phyloP scores from a whole-genome alignment of 2,329 filamentous ascomycete genomes.

The Calonectria crousiana region DNA sequence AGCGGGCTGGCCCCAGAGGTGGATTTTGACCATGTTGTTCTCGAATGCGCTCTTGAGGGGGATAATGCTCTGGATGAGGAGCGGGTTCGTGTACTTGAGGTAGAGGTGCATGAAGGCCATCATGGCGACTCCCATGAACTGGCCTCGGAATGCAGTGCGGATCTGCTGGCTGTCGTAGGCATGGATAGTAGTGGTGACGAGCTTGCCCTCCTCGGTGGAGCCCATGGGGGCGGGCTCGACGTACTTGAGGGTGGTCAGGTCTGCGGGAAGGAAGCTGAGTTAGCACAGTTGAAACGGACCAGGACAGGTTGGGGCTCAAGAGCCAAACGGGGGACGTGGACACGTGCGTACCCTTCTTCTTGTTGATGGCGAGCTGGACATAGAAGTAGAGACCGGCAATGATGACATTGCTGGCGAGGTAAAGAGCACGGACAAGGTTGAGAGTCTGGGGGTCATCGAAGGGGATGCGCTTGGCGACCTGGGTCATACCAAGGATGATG shows the following conservation, averaged over 20 bases:
- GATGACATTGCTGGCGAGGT: constrained; percentile 77
- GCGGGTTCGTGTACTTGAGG: constrained; percentile 99
- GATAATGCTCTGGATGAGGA: constrained; percentile 98
- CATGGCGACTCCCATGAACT: constrained; percentile 97
- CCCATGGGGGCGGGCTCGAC: constrained; percentile 96
- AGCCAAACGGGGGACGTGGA: neutral
- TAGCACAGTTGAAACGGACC: constrained; percentile 21
- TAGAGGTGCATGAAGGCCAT: constrained; percentile 99
- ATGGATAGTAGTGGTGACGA: constrained; percentile 95
- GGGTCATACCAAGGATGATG: constrained; percentile 98
- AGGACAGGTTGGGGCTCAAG: neutral
- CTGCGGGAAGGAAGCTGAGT: constrained; percentile 59
- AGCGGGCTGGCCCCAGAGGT: constrained; percentile 88
- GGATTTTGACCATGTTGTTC: constrained; percentile 95
- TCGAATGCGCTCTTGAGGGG: constrained; percentile 96
- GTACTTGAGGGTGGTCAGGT: constrained; percentile 98
- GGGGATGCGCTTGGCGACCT: constrained; percentile 94
- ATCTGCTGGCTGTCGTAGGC: constrained; percentile 94
- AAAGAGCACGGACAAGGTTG: constrained; percentile 67
- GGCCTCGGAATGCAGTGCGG: constrained; percentile 85
- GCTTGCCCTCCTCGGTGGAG: constrained; percentile 92
- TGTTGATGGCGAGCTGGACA: constrained; percentile 86
- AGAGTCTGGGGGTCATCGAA: constrained; percentile 83
- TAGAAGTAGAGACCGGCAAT: constrained; percentile 89
- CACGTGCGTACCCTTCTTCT: constrained; percentile 86